Percentiles rank a stretch among this genome's conserved stretches.
These are phyloP conservation scores for Pseudocercospora fijiensis DNA, from an alignment of 2,329 filamentous ascomycete genomes.

Conservation along the genomic window DNA sequence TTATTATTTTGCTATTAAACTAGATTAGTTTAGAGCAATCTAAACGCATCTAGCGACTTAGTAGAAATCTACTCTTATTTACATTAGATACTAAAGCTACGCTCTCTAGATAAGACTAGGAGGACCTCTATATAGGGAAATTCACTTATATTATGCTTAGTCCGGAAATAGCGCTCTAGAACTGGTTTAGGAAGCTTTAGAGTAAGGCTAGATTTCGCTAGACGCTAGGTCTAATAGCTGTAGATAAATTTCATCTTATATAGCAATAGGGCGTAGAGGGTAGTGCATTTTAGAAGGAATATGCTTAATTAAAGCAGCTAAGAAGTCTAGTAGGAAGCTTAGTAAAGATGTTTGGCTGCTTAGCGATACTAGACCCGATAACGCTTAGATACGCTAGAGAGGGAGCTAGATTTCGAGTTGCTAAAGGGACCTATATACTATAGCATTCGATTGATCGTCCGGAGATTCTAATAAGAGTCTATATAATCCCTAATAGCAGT, in stretches of 20 bases:
- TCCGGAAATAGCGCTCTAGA: background rate
- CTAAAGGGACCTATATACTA: background rate
- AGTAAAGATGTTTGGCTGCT: background rate
- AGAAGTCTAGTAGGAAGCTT: background rate
- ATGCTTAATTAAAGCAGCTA: background rate
- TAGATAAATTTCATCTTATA: background rate
- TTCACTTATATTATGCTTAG: background rate
- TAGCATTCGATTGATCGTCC: background rate
- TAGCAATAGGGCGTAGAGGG: background rate
- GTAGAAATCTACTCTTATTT: background rate
- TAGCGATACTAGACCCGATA: background rate
- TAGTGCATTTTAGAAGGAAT: background rate
- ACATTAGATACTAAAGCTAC: background rate
- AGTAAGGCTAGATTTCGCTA: background rate
- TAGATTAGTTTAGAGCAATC: background rate
- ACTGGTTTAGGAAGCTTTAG: background rate
- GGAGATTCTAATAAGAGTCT: background rate
- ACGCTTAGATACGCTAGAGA: background rate
- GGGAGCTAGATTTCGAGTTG: background rate
- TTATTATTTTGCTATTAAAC: background rate
- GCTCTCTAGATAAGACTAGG: background rate
- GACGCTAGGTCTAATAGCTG: background rate
- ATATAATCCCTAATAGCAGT: background rate
- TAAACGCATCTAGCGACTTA: background rate
- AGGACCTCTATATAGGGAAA: background rate